A percentile compares a stretch with the other conserved stretches of the same genome.
Conservation (phyloP, 441 rosid species). For the Biscutella laevigata region DNA sequence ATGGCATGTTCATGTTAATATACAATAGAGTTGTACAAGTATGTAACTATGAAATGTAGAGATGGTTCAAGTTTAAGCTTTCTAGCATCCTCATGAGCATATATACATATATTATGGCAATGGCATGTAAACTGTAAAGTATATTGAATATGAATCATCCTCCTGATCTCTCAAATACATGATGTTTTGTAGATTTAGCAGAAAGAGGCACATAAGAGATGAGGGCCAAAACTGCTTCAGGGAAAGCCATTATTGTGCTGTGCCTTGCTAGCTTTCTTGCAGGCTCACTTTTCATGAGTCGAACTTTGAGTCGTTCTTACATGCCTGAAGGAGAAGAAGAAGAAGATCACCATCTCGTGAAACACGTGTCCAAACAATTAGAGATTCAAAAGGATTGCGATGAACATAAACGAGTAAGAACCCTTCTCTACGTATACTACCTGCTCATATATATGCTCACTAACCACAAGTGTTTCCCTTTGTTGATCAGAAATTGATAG, state of each 20-base stretch:
- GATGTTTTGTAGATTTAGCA: constrained; percentile 4
- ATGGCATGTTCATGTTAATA: constrained; percentile 8
- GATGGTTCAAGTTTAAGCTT: background rate
- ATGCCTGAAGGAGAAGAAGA: constrained; percentile 17
- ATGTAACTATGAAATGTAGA: background rate
- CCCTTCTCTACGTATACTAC: background rate
- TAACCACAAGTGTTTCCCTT: background rate
- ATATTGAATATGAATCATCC: background rate
- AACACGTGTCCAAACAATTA: constrained; percentile 21
- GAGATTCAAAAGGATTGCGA: constrained; percentile 40
- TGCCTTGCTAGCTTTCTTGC: constrained; percentile 68
- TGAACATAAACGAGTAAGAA: constrained; percentile 63
- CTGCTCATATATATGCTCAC: background rate
- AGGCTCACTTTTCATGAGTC: constrained; percentile 54
- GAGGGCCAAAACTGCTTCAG: constrained; percentile 59
- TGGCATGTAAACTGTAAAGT: background rate
- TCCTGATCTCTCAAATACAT: background rate
- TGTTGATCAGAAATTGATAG: constrained; percentile 40
- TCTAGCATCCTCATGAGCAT: background rate
- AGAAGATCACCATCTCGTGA: constrained; percentile 25
- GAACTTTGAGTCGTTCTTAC: constrained; percentile 34
- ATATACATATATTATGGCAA: background rate
- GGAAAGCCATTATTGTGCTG: constrained; percentile 44
- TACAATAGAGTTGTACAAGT: background rate
- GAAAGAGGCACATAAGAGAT: constrained; percentile 35